A percentile compares a stretch with the other conserved stretches of the same genome.
Evolutionary conservation across 75 land plant species (phyloP).

Genomic region (Selaginella moellendorffii): DNA sequence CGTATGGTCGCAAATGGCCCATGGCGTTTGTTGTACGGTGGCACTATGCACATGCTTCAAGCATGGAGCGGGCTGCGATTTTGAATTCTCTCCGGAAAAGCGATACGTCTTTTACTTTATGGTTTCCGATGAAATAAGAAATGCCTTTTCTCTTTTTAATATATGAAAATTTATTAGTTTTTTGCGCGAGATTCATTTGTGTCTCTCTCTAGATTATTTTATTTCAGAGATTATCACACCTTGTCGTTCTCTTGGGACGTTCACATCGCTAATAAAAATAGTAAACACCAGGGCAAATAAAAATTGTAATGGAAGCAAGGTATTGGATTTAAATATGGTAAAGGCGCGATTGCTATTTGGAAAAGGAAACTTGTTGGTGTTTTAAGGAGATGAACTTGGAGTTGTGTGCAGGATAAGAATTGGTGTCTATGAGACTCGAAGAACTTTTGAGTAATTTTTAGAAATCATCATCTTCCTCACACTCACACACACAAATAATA

Average conservation of each 20-base stretch:
- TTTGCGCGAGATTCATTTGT: no score
- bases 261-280: not conserved
- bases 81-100: not conserved
- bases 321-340: not conserved
- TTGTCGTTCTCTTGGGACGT: not conserved
- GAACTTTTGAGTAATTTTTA: not conserved
- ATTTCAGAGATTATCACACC: no score
- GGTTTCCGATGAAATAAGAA: not conserved
- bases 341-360: no score
- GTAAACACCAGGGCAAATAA: no score
- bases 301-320: not conserved
- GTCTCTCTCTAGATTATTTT: no score
- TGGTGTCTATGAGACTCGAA: no score
- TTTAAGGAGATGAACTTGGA: no score
- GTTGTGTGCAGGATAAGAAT: no score
- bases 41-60: conserved; percentile 1
- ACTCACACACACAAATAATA: no score
- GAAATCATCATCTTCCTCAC: no score
- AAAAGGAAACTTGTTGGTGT: no score
- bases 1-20: not conserved
- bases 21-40: not conserved
- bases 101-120: not conserved
- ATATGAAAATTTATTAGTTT: not conserved
- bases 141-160: not conserved
- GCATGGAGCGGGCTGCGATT: not conserved